Base-by-base conservation (phyloP, 2,329 filamentous ascomycete genomes). In the Sarocladiaceae sp. region DNA sequence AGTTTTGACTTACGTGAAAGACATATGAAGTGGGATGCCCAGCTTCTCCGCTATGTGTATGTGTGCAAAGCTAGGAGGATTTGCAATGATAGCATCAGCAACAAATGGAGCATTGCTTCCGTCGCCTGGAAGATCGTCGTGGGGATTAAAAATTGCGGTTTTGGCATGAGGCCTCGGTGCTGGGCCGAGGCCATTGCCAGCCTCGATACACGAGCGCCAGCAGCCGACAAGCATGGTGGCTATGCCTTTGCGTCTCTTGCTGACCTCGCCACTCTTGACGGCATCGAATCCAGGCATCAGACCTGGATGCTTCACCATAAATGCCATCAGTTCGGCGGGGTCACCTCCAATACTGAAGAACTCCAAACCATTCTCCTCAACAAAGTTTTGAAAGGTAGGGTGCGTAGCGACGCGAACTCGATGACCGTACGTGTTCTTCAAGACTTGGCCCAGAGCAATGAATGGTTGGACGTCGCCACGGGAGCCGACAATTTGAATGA, bases 251-350 rank as follows among this genome's bases (percentile, higher is more conserved):
- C 90, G 79, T 26, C 89, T 77, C 66, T 85, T 87, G 37, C 80
- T 84, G 48, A 96, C 82, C 63, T 94, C 90, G 7, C 90, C 90
- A 57, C 79, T 87, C 54, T 83, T 84, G 47, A 95, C 69, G 1
- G 87, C 84, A 47, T 92, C 86, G 54, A 93, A 82, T 1, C 87
- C 87, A 1, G 90, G 90, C 85, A 95, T 90, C 28, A 96, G 73
- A 0, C 90, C 88, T 0, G 90, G 89, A 59, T 94, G 88, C 67
- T 92, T 92, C 42, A 94, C 90, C 90, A 95, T 95, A 61, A 93
- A 95, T 3, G 90, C 88, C 87, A 90, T 91, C 39, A 90, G 73
- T 60, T 88, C 80, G 1, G 83, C 79, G 1, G 87, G 87, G 63
- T 91, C 86, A 2, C 87, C 87, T n/a, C 87, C 86, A 50, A 90